phyloP scores from a whole-genome alignment of 2,329 filamentous ascomycete genomes.

The Hypoxylon sp. region DNA sequence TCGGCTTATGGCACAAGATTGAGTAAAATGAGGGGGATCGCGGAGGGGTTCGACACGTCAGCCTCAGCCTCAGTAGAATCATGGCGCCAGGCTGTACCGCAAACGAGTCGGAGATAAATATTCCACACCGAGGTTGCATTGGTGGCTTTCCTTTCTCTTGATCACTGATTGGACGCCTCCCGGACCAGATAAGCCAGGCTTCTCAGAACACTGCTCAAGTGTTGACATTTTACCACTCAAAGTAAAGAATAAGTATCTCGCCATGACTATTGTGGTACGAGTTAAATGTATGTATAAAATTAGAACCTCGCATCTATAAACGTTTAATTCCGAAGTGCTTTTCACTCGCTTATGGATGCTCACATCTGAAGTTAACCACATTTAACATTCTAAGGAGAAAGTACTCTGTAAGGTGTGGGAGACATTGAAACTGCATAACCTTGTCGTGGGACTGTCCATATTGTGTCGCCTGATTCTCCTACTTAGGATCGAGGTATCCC shows the following conservation, averaged over 20 bases:
- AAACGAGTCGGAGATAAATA: slow-evolving; percentile 13
- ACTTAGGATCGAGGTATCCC: background rate
- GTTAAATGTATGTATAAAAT: no score
- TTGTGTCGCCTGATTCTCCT: background rate
- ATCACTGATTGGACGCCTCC: background rate
- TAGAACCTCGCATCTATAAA: background rate
- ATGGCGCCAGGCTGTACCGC: background rate
- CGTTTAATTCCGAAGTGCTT: background rate
- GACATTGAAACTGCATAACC: background rate
- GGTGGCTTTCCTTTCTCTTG: background rate
- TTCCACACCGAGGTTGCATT: background rate
- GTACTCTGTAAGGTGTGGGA: background rate
- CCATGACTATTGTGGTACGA: no score
- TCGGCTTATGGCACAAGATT: background rate
- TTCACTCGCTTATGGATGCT: background rate
- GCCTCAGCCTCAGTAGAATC: slow-evolving; percentile 2
- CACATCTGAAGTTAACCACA: background rate
- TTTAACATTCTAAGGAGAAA: background rate
- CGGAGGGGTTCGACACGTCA: background rate
- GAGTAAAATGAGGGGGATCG: background rate
- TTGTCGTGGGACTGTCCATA: background rate
- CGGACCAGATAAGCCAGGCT: background rate
- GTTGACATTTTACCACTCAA: background rate
- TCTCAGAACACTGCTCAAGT: background rate
- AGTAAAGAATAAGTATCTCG: background rate